Evolutionary conservation across 2,329 filamentous ascomycete genomes (phyloP), one percentile per base, ranked within the genome.

Genomic region (Claviceps africana): DNA sequence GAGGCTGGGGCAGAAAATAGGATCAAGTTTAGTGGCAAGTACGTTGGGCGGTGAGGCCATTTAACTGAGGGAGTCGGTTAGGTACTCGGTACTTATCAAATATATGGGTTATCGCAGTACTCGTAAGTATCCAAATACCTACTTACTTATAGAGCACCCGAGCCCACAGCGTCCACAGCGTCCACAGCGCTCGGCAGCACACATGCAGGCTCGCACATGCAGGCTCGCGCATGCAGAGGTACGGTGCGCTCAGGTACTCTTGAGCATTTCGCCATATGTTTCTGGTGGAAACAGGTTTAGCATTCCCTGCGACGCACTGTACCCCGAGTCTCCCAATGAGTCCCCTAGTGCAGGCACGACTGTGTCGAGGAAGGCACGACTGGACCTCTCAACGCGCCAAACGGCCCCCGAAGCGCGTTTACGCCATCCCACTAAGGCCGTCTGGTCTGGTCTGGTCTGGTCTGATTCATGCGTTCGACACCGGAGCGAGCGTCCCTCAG

Each of bases 381-480:
- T 17, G 54, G 57, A 59, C 58, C 62, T 60, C 62, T 64, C 60
- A 63, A 64, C 62, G 62, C 62, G 62, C 47, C 57, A 53, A 48
- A 53, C 52, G 50, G 54, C 57, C 51, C 55, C 53, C 56, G 55
- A 56, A 61, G 60, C 62, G 62, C 62, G 62, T 64, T 59, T 60
- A 57, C 48, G 25, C 53, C 45, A 44, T 51, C 35, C 25, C 47
- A 22, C 42, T 6, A n/a, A 39, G 37, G 47, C 37, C 43, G 28
- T 22, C 51, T 21, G 17, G 28, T 31, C 44, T 21, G 19, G 22
- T 46, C 44, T 31, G 44, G 21, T 25, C 22, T 44, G 47, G 25
- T 37, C 40, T 25, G 25, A 25, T 25, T 25, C 25, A 25, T 25
- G 25, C 25, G 25, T 25, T 25, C 25, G 25, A 25, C 9, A 3